phyloP scores from a whole-genome alignment of 208 protist genomes.

The Trypanosoma scelopori region DNA sequence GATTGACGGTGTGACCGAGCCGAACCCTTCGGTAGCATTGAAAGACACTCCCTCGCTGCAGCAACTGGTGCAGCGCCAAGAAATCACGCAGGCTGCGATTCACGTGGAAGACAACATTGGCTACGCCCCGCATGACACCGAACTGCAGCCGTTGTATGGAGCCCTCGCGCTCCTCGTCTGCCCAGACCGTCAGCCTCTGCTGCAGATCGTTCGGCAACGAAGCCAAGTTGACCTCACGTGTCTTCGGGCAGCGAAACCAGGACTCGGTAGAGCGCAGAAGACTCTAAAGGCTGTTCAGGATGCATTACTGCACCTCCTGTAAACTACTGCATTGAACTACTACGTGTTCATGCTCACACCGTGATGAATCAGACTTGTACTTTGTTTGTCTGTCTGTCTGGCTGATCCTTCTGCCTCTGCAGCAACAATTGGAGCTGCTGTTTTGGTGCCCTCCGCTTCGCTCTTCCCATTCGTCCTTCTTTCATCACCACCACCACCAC shows the following conservation, averaged over 20 bases:
- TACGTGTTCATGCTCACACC: too few relatives aligned
- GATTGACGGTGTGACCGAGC: not conserved
- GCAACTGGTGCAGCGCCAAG: not conserved
- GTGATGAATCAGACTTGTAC: too few relatives aligned
- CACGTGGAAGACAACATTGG: not conserved
- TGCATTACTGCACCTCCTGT: slow-evolving; percentile 33
- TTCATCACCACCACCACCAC: too few relatives aligned
- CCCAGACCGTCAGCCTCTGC: not conserved
- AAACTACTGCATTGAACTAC: not conserved
- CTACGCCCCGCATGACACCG: slow-evolving; percentile 13
- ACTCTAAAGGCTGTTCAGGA: slow-evolving; percentile 32
- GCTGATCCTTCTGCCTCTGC: too few relatives aligned
- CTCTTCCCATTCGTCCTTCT: too few relatives aligned
- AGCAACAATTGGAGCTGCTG: too few relatives aligned
- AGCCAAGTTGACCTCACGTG: slow-evolving; percentile 12
- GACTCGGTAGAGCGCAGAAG: slow-evolving; percentile 1
- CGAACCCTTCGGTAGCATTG: not conserved
- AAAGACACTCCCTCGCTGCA: not conserved
- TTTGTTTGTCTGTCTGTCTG: too few relatives aligned
- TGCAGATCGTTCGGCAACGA: slow-evolving; percentile 8
- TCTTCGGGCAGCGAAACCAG: not conserved
- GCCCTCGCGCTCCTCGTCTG: slow-evolving; percentile 39
- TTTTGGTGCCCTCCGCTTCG: too few relatives aligned
- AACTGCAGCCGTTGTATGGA: slow-evolving; percentile 53
- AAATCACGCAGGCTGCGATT: not conserved